Base-by-base conservation (phyloP, 257 asterid genomes). In the Solanum medicagineum region DNA sequence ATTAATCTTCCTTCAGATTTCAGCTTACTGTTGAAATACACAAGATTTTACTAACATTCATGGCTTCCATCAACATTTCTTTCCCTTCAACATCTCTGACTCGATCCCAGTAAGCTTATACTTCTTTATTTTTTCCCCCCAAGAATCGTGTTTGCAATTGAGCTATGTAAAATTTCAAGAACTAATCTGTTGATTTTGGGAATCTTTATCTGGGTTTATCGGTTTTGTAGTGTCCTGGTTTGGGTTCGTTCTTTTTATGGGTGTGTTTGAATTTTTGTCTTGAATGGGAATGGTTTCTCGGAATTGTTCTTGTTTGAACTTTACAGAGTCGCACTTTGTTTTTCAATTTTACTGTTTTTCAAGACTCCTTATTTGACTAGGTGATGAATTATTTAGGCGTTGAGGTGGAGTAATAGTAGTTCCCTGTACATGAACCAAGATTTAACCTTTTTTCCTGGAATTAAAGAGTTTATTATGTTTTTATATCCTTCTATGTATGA, bases 61-160 rank as follows among this genome's bases (percentile, higher is more conserved):
- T 94, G 98, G 94, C 98, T 86, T 90, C 98, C 42, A 82, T 94
- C 69, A 90, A 90, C 87, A 73, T 95, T 80, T 92, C 94, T 83
- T 92, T 92, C 91, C 88, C 95, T 26, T 92, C 97, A 77, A 90
- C 87, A 5, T 22, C 88, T 77, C 84, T 91, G 62, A 81, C 93
- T 86, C 93, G 95, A 81, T 81, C 94, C 19, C 90, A 89, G 98
- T 93, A 68, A 90, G 94, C 87, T 80, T 73, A 45, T 40, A 47
- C 56, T 15, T 73, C 8, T 12, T 2, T 6, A 36, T 36, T 3
- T 51, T 36, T 53, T 47, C 11, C 26, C 55, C 83, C 20, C 63
- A 44, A 42, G 47, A 77, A 77, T 51, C 6, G 26, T 70, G 54
- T 4, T 40, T 40, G 26, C 75, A 68, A 32, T 16, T 32, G 75